These are phyloP conservation scores for Ogataea saltuana DNA, from an alignment of 805 yeast species.

Conservation along the genomic window DNA sequence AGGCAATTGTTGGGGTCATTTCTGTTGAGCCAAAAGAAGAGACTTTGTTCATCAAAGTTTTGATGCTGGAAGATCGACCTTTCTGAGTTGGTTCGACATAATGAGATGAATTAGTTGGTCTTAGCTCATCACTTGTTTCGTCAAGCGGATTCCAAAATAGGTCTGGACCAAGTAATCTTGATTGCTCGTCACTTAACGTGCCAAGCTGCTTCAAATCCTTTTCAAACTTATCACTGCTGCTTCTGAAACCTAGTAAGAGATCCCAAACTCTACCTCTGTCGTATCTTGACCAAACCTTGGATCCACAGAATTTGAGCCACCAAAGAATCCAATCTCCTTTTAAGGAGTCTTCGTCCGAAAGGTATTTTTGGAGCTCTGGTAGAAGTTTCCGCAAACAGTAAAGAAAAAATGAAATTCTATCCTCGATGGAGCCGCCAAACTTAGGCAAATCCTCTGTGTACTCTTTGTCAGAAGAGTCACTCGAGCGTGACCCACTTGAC, in stretches of 20 bases:
- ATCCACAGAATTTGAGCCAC: conserved; percentile 93
- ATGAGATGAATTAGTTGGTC: conserved; percentile 6
- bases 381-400: conserved; percentile 58
- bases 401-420: conserved; percentile 67
- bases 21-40: conserved; percentile 25
- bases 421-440: conserved; percentile 62
- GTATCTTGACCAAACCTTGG: conserved; percentile 75
- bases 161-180: conserved; percentile 52
- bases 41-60: conserved; percentile 30
- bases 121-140: conserved; percentile 20
- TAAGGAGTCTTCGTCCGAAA: conserved; percentile 75
- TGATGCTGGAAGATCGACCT: conserved; percentile 35
- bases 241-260: conserved; percentile 75
- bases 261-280: conserved; percentile 94
- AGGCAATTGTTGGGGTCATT: conserved; percentile 32
- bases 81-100: conserved; percentile 6
- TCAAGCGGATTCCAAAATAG: conserved; percentile 56
- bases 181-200: conserved; percentile 23
- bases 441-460: conserved; percentile 27
- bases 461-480: conserved; percentile 23
- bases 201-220: conserved; percentile 27
- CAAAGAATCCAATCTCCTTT: conserved; percentile 90
- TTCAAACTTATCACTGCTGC: conserved; percentile 30
- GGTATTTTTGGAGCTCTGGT: conserved; percentile 75
- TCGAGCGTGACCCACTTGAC: conserved; percentile 7